Evolutionary conservation across 192 early-diverging fungal species (phyloP), one percentile per base, ranked within the genome.

Genomic region (Funneliformis mosseae): DNA sequence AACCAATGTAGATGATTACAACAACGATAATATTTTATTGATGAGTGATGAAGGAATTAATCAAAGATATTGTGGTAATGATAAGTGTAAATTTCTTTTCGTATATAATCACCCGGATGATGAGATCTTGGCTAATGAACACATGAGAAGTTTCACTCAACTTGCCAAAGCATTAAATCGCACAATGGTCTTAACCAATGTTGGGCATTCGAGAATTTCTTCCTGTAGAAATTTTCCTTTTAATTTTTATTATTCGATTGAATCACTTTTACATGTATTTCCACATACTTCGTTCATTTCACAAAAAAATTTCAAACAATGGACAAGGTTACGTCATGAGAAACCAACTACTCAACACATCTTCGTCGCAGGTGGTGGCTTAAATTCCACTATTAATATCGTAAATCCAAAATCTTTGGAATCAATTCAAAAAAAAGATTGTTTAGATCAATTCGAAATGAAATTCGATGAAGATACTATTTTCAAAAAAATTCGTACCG

Each of bases 191-290:
- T 67, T 78, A 71, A 48, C 77, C 2, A 61, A 78, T 38, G 62
- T 66, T 23, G 59, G 12, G 1, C 0, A 67, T 23, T 66, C 77
- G 8, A 25, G 77, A 16, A 33, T 78, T 38, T 48, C 59, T 8
- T 28, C 77, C 5, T 78, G 77, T 41, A 23, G 33, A 11, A 66
- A 66, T 18, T 78, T 67, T 43, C 25, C 77, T 28, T 78, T 78
- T 43, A 43, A 43, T 43, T 43, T 67, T 64, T 78, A 78, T 60
- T 78, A 67, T 67, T 62, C 77, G 1, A 61, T 42, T 38, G 59
- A 61, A 16, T 67, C 39, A 33, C 59, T 78, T 12, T n/a, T 16
- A 28, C 21, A 61, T 18, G 27, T 28, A 5, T 59, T 25, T 39
- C 27, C 61, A 23, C 42, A 61, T 25, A 25, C 23, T 45, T 41